Evolutionary conservation across 495 filamentous ascomycete species (phyloP), one percentile per base, ranked within the genome.

Genomic region (Lophiostoma macrostomum): DNA sequence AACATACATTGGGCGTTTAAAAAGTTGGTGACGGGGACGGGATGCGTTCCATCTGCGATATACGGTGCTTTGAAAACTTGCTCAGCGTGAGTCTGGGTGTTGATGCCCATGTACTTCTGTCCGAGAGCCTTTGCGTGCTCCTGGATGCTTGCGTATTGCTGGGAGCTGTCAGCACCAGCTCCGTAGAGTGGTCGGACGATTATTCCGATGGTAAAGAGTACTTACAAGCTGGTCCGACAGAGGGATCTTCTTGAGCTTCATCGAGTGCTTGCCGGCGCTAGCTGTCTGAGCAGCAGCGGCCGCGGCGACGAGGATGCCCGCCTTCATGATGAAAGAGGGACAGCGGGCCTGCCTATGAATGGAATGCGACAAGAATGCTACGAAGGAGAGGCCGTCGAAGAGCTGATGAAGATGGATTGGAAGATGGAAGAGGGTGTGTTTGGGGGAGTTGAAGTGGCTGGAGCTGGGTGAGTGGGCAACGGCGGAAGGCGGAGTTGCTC

Each of bases 231-330:
- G 91, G 70, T 97, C 88, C 19, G 85, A 77, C 31, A 97, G 77
- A 54, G 94, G 88, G 46, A 97, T 75, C 83, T 99, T 99, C 80
- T 95, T 86, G 63, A 99, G 83, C 78, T 94, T 94, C 77, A 95
- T 80, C 79, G 87, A 91, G 78, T 96, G 89, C 34, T 93, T 77
- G 65, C 82, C 88, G 53, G 87, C 90, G 67, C 86, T 78, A 62
- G 86, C 84, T 71, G 84, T 75, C 87, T 83, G 67, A 94, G 76
- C 82, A 95, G 81, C 81, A n/a, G 81, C 74, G 60, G 85, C 85
- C 62, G 83, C 80, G 74, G 90, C 83, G 64, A 89, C 78, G 57
- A 85, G 65, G 58, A 85, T 74, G 72, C 83, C 72, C 63, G 81
- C 78, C 81, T 94, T 97, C 91, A 97, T 97, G 46, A 41, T 31